These are phyloP conservation scores for Colletotrichum destructivum DNA, from an alignment of 2,329 filamentous ascomycete species.

Conservation along the genomic window DNA sequence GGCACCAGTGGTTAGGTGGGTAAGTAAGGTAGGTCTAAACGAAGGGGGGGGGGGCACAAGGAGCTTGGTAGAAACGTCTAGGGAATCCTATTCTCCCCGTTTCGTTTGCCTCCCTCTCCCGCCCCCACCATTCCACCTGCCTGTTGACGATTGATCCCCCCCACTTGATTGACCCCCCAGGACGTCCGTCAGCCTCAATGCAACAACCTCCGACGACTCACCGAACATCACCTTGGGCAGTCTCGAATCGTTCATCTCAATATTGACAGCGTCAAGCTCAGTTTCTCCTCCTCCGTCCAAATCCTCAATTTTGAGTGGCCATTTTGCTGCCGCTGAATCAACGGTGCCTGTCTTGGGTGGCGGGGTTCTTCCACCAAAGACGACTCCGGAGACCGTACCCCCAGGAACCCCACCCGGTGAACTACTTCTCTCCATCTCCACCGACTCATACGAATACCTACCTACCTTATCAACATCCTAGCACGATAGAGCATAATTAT, in stretches of 20 bases:
- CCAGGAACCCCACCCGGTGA: background rate
- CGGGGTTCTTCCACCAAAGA: background rate
- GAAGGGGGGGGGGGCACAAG: no score
- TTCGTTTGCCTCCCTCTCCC: background rate
- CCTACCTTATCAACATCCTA: background rate
- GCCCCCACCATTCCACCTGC: constrained; percentile 9
- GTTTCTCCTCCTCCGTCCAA: background rate
- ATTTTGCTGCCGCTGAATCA: background rate
- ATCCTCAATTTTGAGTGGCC: background rate
- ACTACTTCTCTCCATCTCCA: background rate
- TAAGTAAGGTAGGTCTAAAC: background rate
- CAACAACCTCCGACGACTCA: constrained; percentile 2
- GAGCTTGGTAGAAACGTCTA: no score
- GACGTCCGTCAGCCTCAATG: constrained; percentile 21
- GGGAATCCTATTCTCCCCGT: no score
- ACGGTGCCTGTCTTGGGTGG: background rate
- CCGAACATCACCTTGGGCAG: background rate
- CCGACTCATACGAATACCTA: background rate
- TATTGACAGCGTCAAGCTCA: background rate
- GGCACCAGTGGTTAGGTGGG: background rate
- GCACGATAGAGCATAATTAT: background rate
- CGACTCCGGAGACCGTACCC: background rate
- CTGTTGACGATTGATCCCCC: background rate
- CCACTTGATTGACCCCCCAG: constrained; percentile 7
- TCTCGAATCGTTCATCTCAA: constrained; percentile 13